Conservation (phyloP, 768 basidiomycete genomes). For the Tubosaeta sp. region DNA sequence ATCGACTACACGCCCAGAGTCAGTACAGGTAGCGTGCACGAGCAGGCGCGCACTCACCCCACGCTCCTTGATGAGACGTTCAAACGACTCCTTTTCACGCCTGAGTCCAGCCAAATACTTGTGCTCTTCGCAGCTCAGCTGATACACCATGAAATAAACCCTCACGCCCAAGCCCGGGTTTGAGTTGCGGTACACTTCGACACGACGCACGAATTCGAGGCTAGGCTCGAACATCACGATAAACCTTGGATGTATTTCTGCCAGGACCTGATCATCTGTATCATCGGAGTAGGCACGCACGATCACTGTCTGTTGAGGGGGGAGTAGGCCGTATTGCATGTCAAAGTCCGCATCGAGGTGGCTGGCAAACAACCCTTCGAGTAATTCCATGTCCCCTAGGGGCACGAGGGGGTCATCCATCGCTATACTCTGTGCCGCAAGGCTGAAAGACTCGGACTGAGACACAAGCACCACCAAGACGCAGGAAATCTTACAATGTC, state of each 20-base stretch:
- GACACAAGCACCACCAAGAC: neutral
- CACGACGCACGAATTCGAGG: slow-evolving; percentile 85
- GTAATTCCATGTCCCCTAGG: slow-evolving; percentile 20
- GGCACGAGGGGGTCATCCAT: slow-evolving; percentile 12
- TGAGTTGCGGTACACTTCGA: slow-evolving; percentile 89
- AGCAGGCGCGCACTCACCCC: slow-evolving; percentile 53
- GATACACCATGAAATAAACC: slow-evolving; percentile 96
- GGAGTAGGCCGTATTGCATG: slow-evolving; percentile 71
- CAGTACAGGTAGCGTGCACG: neutral
- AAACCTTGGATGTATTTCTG: slow-evolving; percentile 85
- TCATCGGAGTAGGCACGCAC: slow-evolving; percentile 90
- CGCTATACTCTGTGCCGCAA: slow-evolving; percentile 17
- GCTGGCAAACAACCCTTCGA: slow-evolving; percentile 25
- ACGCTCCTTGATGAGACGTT: slow-evolving; percentile 86
- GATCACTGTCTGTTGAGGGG: slow-evolving; percentile 75
- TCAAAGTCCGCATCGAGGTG: slow-evolving; percentile 60
- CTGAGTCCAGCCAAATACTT: slow-evolving; percentile 87
- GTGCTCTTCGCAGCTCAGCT: slow-evolving; percentile 91
- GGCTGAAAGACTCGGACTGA: slow-evolving; percentile 4
- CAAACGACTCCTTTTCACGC: slow-evolving; percentile 92
- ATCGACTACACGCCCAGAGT: slow-evolving; percentile 56
- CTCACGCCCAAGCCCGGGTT: slow-evolving; percentile 79
- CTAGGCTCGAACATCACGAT: slow-evolving; percentile 96
- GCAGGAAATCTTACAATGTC: slow-evolving; percentile 48
- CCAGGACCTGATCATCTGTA: slow-evolving; percentile 82